Evolutionary conservation across 1,139 yeast species (phyloP), one percentile per base, ranked within the genome.

Genomic region (Sugiyamaella sp.): DNA sequence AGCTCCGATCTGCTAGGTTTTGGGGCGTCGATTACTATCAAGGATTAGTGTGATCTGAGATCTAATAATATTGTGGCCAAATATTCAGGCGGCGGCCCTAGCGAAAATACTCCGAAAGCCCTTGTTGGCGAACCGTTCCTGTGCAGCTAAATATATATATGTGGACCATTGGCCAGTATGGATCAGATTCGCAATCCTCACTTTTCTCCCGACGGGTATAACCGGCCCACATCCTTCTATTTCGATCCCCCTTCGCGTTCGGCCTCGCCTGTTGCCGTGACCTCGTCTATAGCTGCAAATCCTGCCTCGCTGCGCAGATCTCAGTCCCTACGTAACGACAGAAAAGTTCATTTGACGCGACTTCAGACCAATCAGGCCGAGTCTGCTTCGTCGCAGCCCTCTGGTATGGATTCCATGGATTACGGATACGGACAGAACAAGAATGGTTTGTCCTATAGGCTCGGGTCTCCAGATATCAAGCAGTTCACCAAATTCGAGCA

Each of bases 221-320:
- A 16, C 33, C 48, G 48, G 4, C 48, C 48, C 27, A 29, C 6
- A 19, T 44, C 48, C 2, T 44, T 35, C 21, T 21, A 44, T 8
- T 21, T 24, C 29, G 40, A 33, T 21, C 20, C 38, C n/a, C 20
- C 35, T 10, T 37, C 49, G 24, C 20, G 40, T 14, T 20, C 41
- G 32, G 21, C 29, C 25, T 44, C 47, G 4, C 39, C 40, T 29
- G 20, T 33, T 44, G 6, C 40, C 19, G 8, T 9, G 12, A 29
- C 5, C 21, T 44, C n/a, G n/a, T n/a, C 39, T 24, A 35, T 19
- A 16, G 14, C 44, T 37, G 44, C 50, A 24, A 32, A 44, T 39
- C 39, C 50, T 27, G 50, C 50, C 20, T 46, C 50, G 4, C 14
- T 46, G n/a, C 33, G 39, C 25, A 38, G 50, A 46, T 46, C 50